These are phyloP conservation scores for Brassica juncea DNA, from an alignment of 345 rosid genomes.

Conservation along the genomic window DNA sequence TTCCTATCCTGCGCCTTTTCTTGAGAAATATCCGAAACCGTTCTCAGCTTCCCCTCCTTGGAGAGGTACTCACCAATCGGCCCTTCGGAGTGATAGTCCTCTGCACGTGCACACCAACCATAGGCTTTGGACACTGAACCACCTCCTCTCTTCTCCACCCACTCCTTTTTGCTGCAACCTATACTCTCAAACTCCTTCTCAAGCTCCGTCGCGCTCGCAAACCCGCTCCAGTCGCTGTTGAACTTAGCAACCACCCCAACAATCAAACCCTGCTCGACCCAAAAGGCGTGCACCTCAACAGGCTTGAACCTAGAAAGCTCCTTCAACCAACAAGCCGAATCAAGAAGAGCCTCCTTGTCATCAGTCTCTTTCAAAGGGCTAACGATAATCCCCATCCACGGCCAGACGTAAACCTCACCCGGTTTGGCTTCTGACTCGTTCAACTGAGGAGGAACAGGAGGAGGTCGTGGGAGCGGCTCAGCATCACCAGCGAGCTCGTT, in stretches of 20 bases:
- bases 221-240: slow-evolving; percentile 64
- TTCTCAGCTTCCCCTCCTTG: slow-evolving; percentile 56
- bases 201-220: slow-evolving; percentile 54
- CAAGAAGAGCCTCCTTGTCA: slow-evolving; percentile 39
- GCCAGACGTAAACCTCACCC: slow-evolving; percentile 64
- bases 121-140: slow-evolving; percentile 46
- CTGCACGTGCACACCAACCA: slow-evolving; percentile 85
- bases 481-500: slow-evolving; percentile 57
- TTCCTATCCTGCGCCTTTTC: slow-evolving; percentile 49
- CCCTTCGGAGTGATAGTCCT: slow-evolving; percentile 60
- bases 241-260: slow-evolving; percentile 64
- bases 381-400: slow-evolving; percentile 81
- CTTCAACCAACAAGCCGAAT: slow-evolving; percentile 56
- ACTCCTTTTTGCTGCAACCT: slow-evolving; percentile 54
- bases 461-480: slow-evolving; percentile 41
- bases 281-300: slow-evolving; percentile 49
- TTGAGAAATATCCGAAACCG: slow-evolving; percentile 51
- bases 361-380: slow-evolving; percentile 43
- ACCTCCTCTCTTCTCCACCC: slow-evolving; percentile 44
- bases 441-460: slow-evolving; percentile 26
- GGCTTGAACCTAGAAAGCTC: slow-evolving; percentile 65
- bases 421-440: slow-evolving; percentile 32
- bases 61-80: slow-evolving; percentile 72
- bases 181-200: slow-evolving; percentile 61
- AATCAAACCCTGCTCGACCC: slow-evolving; percentile 43